Conservation (phyloP, 257 asterid genomes). For the Forsythia viridissima region DNA sequence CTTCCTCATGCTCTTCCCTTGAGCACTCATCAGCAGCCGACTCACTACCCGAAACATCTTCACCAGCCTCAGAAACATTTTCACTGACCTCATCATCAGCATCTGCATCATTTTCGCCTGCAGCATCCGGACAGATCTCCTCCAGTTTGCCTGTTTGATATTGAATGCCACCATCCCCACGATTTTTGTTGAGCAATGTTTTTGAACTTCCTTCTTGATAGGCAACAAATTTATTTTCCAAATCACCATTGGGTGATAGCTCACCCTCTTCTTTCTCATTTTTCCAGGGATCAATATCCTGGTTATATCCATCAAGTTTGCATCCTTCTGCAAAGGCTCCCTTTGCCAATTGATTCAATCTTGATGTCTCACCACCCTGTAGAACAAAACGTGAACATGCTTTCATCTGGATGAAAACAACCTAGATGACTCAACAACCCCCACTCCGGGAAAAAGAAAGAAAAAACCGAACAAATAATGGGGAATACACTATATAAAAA, state of each 20-base stretch:
- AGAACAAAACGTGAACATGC: constrained; percentile 25
- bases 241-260: constrained; percentile 81
- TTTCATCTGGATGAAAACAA: constrained; percentile 1
- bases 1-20: constrained; percentile 80
- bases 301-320: constrained; percentile 39
- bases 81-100: constrained; percentile 77
- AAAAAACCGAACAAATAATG: not conserved
- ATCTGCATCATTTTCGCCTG: constrained; percentile 76
- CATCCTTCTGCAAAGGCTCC: constrained; percentile 58
- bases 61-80: constrained; percentile 79
- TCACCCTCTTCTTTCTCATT: constrained; percentile 97
- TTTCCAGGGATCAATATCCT: constrained; percentile 55
- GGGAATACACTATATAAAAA: not conserved
- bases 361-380: constrained; percentile 52
- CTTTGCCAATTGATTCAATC: constrained; percentile 42
- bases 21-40: constrained; percentile 92
- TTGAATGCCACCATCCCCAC: constrained; percentile 42
- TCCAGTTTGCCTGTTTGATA: constrained; percentile 50
- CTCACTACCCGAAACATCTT: constrained; percentile 88
- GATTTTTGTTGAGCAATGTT: constrained; percentile 38
- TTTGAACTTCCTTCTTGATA: constrained; percentile 46
- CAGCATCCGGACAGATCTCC: constrained; percentile 58
- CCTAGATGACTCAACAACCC: not conserved
- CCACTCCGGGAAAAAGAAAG: not conserved
- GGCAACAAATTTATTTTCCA: constrained; percentile 78